These are phyloP conservation scores for Candida dajiaensis DNA, from an alignment of 805 yeast genomes.

Conservation along the genomic window DNA sequence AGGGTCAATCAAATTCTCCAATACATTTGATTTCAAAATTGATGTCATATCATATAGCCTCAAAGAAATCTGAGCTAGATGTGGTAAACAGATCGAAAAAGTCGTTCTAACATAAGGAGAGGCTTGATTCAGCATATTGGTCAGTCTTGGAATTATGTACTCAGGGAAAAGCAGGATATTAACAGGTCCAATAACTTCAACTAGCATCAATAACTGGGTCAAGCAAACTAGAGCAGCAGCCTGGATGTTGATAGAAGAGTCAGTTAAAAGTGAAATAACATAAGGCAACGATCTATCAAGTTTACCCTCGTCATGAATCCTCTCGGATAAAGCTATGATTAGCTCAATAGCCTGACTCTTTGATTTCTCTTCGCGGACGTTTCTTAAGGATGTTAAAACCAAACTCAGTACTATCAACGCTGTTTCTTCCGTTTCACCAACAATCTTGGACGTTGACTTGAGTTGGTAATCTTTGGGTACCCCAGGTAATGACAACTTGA, in stretches of 20 bases:
- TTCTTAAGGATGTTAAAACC: conserved; percentile 53
- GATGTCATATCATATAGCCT: conserved; percentile 58
- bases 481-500: conserved; percentile 46
- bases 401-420: conserved; percentile 53
- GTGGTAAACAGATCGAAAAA: conserved; percentile 70
- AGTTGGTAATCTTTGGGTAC: conserved; percentile 41
- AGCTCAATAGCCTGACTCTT: conserved; percentile 70
- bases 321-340: conserved; percentile 69
- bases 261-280: conserved; percentile 66
- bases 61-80: conserved; percentile 58
- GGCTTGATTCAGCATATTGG: conserved; percentile 34
- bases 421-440: conserved; percentile 34
- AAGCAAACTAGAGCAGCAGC: conserved; percentile 57
- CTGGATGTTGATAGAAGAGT: conserved; percentile 58
- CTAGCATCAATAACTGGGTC: conserved; percentile 61
- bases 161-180: conserved; percentile 78
- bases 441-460: conserved; percentile 26
- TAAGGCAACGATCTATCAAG: conserved; percentile 84
- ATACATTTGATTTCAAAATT: conserved; percentile 35
- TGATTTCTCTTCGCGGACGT: conserved; percentile 53
- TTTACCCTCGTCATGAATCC: conserved; percentile 74
- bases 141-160: conserved; percentile 69
- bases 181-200: conserved; percentile 62
- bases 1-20: conserved; percentile 33
- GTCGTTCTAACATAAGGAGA: conserved; percentile 50